Percentiles rank a stretch among this genome's conserved stretches.
phyloP scores from a whole-genome alignment of 2,329 filamentous ascomycete genomes.

The Thermoascus crustaceus region DNA sequence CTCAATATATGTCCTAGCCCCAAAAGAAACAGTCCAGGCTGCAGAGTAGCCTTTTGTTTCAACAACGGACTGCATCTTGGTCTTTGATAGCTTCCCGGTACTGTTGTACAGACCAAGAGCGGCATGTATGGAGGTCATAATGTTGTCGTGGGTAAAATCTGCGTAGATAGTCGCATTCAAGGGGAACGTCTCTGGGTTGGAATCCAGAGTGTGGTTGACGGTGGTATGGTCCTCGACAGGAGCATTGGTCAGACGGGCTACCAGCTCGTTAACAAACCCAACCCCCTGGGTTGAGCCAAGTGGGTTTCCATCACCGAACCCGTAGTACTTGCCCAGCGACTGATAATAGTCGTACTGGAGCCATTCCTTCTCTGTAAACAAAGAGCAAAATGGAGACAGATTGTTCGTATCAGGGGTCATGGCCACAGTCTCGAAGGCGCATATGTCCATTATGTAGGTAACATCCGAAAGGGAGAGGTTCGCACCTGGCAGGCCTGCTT shows the following conservation, averaged over 20 bases:
- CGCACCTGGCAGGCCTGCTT: constrained; percentile 58
- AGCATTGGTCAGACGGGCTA: constrained; percentile 63
- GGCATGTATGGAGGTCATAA: constrained; percentile 67
- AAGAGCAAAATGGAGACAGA: constrained; percentile 63
- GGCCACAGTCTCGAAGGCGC: constrained; percentile 75
- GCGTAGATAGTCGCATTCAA: constrained; percentile 62
- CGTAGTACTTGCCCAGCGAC: constrained; percentile 75
- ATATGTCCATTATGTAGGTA: constrained; percentile 77
- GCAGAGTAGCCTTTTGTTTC: constrained; percentile 62
- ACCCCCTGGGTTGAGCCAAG: constrained; percentile 78
- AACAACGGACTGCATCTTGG: constrained; percentile 39
- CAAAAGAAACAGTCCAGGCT: constrained; percentile 76
- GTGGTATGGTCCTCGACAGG: constrained; percentile 64
- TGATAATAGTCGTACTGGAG: constrained; percentile 70
- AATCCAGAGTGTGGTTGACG: constrained; percentile 70
- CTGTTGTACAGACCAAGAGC: constrained; percentile 71
- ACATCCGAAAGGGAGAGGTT: constrained; percentile 57
- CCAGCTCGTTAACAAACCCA: constrained; percentile 77
- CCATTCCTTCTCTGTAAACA: constrained; percentile 72
- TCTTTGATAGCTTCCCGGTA: constrained; percentile 48
- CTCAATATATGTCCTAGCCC: constrained; percentile 73
- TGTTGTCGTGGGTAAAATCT: constrained; percentile 88
- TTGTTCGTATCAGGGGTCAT: constrained; percentile 39
- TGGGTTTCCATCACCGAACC: constrained; percentile 67
- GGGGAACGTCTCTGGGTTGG: constrained; percentile 61